Evolutionary conservation across 768 basidiomycete genomes (phyloP), one percentile per base, ranked within the genome.

Genomic region (Obba rivulosa): DNA sequence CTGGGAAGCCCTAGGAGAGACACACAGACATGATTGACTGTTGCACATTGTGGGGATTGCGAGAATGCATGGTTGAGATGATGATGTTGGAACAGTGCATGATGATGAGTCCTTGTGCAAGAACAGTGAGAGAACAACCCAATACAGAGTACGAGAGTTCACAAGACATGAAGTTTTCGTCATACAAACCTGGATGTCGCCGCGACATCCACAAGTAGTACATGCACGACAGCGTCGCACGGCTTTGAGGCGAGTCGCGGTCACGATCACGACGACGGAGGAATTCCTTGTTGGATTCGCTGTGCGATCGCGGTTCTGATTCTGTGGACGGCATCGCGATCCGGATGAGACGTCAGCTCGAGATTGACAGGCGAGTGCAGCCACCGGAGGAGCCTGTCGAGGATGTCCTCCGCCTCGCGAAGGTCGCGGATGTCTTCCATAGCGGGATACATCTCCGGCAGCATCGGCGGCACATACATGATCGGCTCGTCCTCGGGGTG

Each of bases 81-180:
- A 55, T 50, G 53, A 50, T 48, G 57, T 46, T 49, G 51, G 45
- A 54, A 54, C 55, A 43, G 56, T 58, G 57, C 52, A 59, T 59
- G 58, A 54, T 60, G 59, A 60, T 56, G 34, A 54, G 56, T 57
- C 56, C 56, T 50, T 57, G 56, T 54, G 56, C 53, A 52, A 47
- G 51, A 52, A 54, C 41, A 43, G 48, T 49, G 50, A 54, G 45
- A 51, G 23, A 56, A n/a, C n/a, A n/a, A 51, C 48, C 51, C 44
- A 46, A 49, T 45, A 45, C 35, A 55, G 18, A 52, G 53, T 54
- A 31, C 45, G 45, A 43, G 45, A 57, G 45, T 51, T 50, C 50
- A 51, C 52, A 45, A 50, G 45, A 43, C 45, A 53, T 50, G 41
- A 43, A 39, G 47, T 52, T 51, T 57, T 51, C 37, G 56, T 42